Base-by-base conservation (phyloP, 768 basidiomycete species). In the Leccinum obscurum region DNA sequence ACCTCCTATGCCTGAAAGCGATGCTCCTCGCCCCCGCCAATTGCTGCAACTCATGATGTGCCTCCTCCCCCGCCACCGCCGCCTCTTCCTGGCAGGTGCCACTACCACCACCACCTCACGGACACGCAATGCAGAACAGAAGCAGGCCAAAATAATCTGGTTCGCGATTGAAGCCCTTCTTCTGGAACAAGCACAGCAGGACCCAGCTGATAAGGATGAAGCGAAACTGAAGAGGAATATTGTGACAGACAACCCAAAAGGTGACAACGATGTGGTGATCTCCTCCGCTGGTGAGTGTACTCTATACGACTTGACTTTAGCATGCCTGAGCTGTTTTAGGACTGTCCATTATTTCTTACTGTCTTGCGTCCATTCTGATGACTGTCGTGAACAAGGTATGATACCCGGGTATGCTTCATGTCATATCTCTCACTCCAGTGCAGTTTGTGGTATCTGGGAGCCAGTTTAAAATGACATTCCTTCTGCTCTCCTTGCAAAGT, bases 381-480 rank as follows among this genome's bases (percentile, higher is more conserved):
- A 99, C 97, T 0, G 83, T 98, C 50, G 86, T 96, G 63, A 98
- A 98, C 80, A 98, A 98, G 83, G 95, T 93, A 62, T 59, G 79
- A 58, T 20, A 30, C 22, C 52, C 11, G 14, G 8, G 22, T 24
- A 1, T 24, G 2, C 39, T 52, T 10, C 22, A n/a, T 35, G 26
- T 30, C 50, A 22, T 10, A 32, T 30, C 17, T 50, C 56, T 65
- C 58, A 66, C 37, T 20, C 28, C 10, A 52, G 35, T 52, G 37
- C 67, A 98, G 92, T 98, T 90, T 66, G 93, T 98, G 58, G 96
- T 98, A 7, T 98, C 95, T 2, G 97, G 97, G 6, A 81, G 81
- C 32, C 75, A 91, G 66, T 99, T 98, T 76, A 93, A 91, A 64
- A 98, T 98, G 97, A 98, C 92, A 65, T 98, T 98, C 71, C 80